Base-by-base conservation (phyloP, 2,329 filamentous ascomycete genomes). In the Arthrobotrys sinensis region DNA sequence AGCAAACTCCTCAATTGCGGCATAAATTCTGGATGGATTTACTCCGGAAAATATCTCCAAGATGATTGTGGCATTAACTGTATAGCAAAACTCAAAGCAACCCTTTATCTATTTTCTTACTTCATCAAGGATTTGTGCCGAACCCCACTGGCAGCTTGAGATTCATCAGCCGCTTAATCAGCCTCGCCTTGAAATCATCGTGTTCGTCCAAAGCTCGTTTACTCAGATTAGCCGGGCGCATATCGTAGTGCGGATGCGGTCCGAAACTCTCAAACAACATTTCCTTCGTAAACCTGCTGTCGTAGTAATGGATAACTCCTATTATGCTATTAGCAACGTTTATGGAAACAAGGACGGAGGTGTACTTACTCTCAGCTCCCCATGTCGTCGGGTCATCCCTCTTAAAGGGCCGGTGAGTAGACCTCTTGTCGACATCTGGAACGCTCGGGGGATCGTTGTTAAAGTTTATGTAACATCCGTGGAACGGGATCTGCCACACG, bases 391-490 rank as follows among this genome's bases (percentile, higher is more conserved):
- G 52, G n/a, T 69, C 52, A 40, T 60, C 52, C 40, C 65, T 52
- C 21, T 57, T 45, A 11, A 55, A 67, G 2, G 64, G 46, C 19
- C 48, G 16, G 11, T 55, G 32, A 14, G 12, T 14, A 6, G 52
- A 38, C 19, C 66, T 36, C 19, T 50, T 69, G n/a, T 69, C 66
- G 12, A 62, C 40, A 14, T 46, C 52, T 6, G 16, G 38, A 24
- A 48, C 52, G 11, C 6, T 10, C 7, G 68, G 32, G 8, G n/a
- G 21, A 0, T 12, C 24, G n/a, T 72, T 64, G 10, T 72, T 32
- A n/a, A 64, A 72, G 32, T 64, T 60, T 8, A 64, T 55, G 21
- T 53, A 34, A 16, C 68, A 71, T 10, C 24, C 53, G 24, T 71
- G 53, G 48, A 68, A 57, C 8, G 53, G 40, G 16, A 52, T 63